Evolutionary conservation across 192 early-diverging fungal species (phyloP).

Genomic region (Backusella australiensis): DNA sequence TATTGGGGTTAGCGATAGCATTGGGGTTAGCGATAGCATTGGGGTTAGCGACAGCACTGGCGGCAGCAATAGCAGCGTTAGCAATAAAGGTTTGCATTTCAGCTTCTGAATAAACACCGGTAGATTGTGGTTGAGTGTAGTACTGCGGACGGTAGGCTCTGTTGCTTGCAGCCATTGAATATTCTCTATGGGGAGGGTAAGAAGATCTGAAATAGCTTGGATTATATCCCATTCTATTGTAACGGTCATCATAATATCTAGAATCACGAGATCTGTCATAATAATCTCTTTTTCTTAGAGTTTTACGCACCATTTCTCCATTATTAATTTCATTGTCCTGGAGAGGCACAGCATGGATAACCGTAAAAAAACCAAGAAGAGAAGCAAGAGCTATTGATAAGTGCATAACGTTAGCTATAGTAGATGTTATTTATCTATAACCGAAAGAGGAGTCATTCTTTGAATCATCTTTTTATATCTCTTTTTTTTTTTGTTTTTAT

Average conservation of each 20-base stretch:
- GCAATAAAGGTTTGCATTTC: background rate
- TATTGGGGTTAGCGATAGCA: background rate
- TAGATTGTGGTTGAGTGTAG: background rate
- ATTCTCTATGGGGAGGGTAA: background rate
- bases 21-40: background rate
- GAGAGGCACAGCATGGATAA: background rate
- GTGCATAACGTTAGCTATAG: background rate
- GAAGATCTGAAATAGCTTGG: background rate
- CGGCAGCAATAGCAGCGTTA: background rate
- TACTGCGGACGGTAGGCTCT: background rate
- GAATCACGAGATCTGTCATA: background rate
- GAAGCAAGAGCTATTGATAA: background rate
- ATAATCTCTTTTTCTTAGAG: background rate
- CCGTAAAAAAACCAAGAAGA: background rate
- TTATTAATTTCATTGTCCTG: background rate
- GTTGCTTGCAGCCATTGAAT: background rate
- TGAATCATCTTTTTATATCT: background rate
- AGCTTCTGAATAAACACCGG: background rate
- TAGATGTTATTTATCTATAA: background rate
- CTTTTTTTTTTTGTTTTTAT: background rate
- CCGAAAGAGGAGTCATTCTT: background rate
- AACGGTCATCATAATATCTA: background rate
- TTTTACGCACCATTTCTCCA: background rate
- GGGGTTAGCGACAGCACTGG: background rate
- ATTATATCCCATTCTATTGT: background rate